A percentile compares a stretch with the other conserved stretches of the same genome.
Conservation (phyloP, 1,284 basidiomycete species). For the Sporisorium iseilematis-ciliati region DNA sequence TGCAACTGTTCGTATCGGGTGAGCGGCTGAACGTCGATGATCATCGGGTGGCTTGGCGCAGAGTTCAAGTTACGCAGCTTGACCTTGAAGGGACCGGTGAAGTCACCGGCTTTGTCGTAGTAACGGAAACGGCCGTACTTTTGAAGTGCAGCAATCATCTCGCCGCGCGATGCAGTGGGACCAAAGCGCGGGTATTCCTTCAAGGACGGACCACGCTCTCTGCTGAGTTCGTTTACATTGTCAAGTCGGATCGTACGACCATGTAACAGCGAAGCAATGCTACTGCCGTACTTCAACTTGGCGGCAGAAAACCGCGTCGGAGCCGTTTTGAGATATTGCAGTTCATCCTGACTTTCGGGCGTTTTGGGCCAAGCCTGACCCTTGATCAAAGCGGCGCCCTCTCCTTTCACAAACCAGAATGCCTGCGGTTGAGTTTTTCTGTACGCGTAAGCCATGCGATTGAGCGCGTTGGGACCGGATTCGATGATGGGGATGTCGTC, state of each 20-base stretch:
- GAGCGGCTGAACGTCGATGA: background rate
- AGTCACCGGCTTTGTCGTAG: background rate
- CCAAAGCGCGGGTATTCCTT: slow-evolving; percentile 5
- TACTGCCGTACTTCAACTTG: background rate
- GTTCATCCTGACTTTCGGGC: too few species aligned
- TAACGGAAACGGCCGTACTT: slow-evolving; percentile 8
- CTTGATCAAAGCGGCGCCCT: background rate
- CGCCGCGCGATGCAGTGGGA: background rate
- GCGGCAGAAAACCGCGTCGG: background rate
- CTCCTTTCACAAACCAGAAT: slow-evolving; percentile 12
- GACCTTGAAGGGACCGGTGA: slow-evolving; percentile 5
- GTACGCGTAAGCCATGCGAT: slow-evolving; percentile 13
- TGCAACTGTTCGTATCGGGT: background rate
- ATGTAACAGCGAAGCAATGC: slow-evolving; percentile 6
- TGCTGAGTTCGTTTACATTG: background rate
- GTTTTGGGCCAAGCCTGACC: too few species aligned
- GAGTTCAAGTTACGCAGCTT: slow-evolving; percentile 3
- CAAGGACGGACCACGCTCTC: background rate
- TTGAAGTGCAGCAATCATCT: slow-evolving; percentile 20
- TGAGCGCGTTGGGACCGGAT: background rate
- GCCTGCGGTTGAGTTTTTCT: too few species aligned
- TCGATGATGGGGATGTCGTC: slow-evolving; percentile 13
- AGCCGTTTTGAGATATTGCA: background rate
- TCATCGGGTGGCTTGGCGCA: background rate
- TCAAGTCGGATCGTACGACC: background rate